phyloP scores from a whole-genome alignment of 2,329 filamentous ascomycete genomes.

The Aureobasidium zeae region DNA sequence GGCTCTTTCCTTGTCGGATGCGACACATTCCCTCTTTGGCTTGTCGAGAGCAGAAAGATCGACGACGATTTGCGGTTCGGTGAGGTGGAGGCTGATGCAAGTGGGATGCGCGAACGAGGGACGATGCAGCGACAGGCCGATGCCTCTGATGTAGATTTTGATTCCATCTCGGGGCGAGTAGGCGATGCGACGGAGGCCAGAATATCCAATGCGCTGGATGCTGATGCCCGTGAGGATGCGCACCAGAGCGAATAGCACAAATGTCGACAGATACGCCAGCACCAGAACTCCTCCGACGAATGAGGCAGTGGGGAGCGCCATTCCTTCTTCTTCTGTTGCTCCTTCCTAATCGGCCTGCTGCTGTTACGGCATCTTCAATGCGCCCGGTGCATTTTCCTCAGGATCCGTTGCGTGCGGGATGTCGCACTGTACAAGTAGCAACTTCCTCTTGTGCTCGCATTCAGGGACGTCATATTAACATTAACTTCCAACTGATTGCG shows the following conservation, averaged over 20 bases:
- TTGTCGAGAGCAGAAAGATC: slow-evolving; percentile 58
- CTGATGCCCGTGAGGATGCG: slow-evolving; percentile 90
- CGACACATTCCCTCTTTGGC: slow-evolving; percentile 18
- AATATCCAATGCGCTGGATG: slow-evolving; percentile 88
- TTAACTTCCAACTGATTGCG: too few relatives aligned
- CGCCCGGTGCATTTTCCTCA: too few relatives aligned
- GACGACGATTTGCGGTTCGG: slow-evolving; percentile 74
- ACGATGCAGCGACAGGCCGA: slow-evolving; percentile 80
- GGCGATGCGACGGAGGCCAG: slow-evolving; percentile 80
- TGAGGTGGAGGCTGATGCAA: slow-evolving; percentile 84
- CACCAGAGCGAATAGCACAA: slow-evolving; percentile 85
- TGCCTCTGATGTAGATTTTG: slow-evolving; percentile 77
- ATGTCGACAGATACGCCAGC: slow-evolving; percentile 80
- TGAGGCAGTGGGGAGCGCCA: slow-evolving; percentile 43
- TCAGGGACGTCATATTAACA: too few relatives aligned
- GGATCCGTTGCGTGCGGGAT: too few relatives aligned
- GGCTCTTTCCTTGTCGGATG: slow-evolving; percentile 17
- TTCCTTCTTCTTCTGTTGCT: too few relatives aligned
- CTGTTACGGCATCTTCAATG: too few relatives aligned
- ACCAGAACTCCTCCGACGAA: slow-evolving; percentile 81
- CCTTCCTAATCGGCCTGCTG: too few relatives aligned
- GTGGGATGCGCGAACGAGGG: slow-evolving; percentile 96
- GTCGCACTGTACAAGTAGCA: too few relatives aligned
- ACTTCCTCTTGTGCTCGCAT: too few relatives aligned
- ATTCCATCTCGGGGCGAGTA: slow-evolving; percentile 85